These are phyloP conservation scores for Spergularia azorica DNA, from an alignment of 179 eudicot genomes.

Conservation along the genomic window DNA sequence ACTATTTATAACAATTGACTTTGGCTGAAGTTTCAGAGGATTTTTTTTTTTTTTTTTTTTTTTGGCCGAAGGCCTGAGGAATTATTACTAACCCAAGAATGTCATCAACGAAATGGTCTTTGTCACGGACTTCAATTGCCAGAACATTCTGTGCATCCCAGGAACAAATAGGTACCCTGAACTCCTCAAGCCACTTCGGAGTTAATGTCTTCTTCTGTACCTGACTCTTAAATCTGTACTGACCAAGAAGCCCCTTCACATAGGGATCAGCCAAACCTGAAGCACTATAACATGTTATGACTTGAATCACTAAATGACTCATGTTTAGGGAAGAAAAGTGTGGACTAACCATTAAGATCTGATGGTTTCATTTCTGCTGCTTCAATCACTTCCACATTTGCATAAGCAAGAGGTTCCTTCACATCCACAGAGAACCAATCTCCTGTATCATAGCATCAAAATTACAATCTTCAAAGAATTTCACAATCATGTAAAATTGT, in stretches of 20 bases:
- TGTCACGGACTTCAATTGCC: constrained; percentile 35
- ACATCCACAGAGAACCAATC: constrained; percentile 82
- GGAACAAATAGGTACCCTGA: constrained; percentile 34
- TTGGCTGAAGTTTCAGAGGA: too few relatives aligned
- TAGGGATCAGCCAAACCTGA: constrained; percentile 86
- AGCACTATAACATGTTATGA: constrained; percentile 23
- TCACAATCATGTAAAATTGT: neutral
- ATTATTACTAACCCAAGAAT: constrained; percentile 33
- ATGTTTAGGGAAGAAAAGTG: neutral
- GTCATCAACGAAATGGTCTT: constrained; percentile 39
- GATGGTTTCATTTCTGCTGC: constrained; percentile 79
- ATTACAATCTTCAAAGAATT: neutral
- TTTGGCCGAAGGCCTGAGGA: neutral
- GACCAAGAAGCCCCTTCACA: constrained; percentile 39
- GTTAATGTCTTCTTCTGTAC: constrained; percentile 37
- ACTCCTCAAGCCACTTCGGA: constrained; percentile 46
- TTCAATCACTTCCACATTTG: constrained; percentile 77
- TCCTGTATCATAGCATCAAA: constrained; percentile 39
- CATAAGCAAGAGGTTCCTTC: constrained; percentile 79
- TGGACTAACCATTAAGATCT: constrained; percentile 75
- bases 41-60: too few relatives aligned
- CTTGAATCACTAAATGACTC: constrained; percentile 4
- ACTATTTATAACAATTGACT: neutral
- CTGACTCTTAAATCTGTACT: constrained; percentile 38
- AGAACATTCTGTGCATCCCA: constrained; percentile 39